These are phyloP conservation scores for Globisporangium acanthophoron DNA, from an alignment of 352 stramenopile genomes.

Conservation along the genomic window DNA sequence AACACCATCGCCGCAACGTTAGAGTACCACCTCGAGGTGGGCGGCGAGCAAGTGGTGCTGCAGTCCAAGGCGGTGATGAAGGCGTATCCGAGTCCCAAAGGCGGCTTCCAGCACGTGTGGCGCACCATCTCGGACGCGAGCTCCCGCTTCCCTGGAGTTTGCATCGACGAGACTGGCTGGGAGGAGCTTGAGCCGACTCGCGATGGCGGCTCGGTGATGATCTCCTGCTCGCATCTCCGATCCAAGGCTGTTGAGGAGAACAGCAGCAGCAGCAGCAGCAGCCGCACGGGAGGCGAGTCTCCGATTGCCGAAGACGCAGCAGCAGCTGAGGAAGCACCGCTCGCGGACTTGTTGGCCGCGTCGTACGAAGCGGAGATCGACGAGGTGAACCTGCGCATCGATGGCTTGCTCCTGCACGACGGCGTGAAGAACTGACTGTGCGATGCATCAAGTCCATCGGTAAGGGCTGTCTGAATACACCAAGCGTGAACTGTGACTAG, in stretches of 20 bases:
- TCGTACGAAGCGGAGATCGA: not conserved
- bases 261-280: not conserved
- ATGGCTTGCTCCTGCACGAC: not conserved
- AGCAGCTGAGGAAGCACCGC: not conserved
- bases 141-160: constrained; percentile 1
- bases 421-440: not conserved
- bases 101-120: constrained; percentile 3
- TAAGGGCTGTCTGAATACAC: no score
- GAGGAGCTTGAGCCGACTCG: not conserved
- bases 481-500: not conserved
- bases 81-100: not conserved
- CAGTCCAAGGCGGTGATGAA: not conserved
- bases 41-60: not conserved
- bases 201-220: not conserved
- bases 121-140: not conserved
- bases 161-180: constrained; percentile 4
- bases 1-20: not conserved
- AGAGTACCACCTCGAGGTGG: not conserved
- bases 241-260: not conserved
- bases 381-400: not conserved
- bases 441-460: not conserved
- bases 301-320: not conserved
- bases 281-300: not conserved
- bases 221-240: not conserved
- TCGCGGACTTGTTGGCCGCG: not conserved